Evolutionary conservation across 1,284 basidiomycete species (phyloP).

Genomic region (Trichosporon sp.): DNA sequence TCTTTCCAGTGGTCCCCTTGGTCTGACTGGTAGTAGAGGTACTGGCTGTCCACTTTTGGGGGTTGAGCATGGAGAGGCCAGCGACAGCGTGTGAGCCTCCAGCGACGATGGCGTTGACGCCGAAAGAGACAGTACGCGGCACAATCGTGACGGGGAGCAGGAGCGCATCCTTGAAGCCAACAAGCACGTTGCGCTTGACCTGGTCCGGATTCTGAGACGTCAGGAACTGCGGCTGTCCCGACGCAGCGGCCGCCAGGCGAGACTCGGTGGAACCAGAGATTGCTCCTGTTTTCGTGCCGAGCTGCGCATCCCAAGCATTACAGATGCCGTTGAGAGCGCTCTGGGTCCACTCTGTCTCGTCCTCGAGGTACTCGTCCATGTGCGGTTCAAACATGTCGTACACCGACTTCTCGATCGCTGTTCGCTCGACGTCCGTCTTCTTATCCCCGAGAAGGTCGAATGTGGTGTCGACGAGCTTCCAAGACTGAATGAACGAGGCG

Average conservation of each 20-base stretch:
- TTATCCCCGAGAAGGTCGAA: slow-evolving; percentile 56
- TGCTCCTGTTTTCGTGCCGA: slow-evolving; percentile 25
- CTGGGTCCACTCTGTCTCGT: slow-evolving; percentile 84
- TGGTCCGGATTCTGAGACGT: slow-evolving; percentile 83
- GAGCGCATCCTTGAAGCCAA: slow-evolving; percentile 86
- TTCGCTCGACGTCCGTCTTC: slow-evolving; percentile 54
- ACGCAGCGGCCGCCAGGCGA: slow-evolving; percentile 6
- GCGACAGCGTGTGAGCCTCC: slow-evolving; percentile 75
- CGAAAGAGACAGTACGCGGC: slow-evolving; percentile 72
- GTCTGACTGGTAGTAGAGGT: slow-evolving; percentile 22
- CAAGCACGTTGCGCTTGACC: slow-evolving; percentile 88
- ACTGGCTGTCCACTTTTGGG: slow-evolving; percentile 70
- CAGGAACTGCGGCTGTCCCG: slow-evolving; percentile 65
- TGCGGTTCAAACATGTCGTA: slow-evolving; percentile 91
- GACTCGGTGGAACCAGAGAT: neutral
- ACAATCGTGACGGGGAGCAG: slow-evolving; percentile 94
- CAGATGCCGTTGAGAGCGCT: slow-evolving; percentile 73
- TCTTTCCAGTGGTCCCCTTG: slow-evolving; percentile 31
- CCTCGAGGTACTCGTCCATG: slow-evolving; percentile 95
- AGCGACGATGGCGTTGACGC: slow-evolving; percentile 68
- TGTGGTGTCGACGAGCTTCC: slow-evolving; percentile 80
- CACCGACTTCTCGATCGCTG: slow-evolving; percentile 75
- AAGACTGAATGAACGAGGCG: slow-evolving; percentile 83
- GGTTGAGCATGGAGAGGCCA: slow-evolving; percentile 83
- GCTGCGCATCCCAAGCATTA: slow-evolving; percentile 69